These are phyloP conservation scores for Debaryomyces robertsiae DNA, from an alignment of 1,139 yeast genomes.

Conservation along the genomic window DNA sequence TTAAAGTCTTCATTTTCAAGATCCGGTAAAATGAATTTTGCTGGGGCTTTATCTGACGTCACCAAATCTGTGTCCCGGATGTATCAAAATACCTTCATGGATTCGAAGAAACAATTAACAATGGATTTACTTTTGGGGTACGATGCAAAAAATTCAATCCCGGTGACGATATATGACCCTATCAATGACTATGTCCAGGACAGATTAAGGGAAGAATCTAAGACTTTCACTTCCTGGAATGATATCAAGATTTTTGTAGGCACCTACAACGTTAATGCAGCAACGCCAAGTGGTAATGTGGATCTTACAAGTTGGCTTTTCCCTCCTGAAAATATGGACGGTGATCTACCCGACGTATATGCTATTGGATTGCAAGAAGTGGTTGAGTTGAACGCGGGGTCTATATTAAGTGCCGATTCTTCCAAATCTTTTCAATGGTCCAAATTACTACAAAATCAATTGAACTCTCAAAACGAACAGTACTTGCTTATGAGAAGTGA, in stretches of 20 bases:
- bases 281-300: conserved; percentile 45
- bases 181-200: conserved; percentile 76
- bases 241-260: conserved; percentile 74
- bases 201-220: conserved; percentile 52
- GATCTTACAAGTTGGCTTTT: conserved; percentile 82
- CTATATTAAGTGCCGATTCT: conserved; percentile 70
- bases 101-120: conserved; percentile 82
- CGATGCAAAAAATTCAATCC: conserved; percentile 62
- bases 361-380: conserved; percentile 93
- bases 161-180: conserved; percentile 84
- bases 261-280: conserved; percentile 87
- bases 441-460: conserved; percentile 53
- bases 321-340: conserved; percentile 59
- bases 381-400: conserved; percentile 86
- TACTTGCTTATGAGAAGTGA: conserved; percentile 46
- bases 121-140: conserved; percentile 87
- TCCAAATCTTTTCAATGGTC: conserved; percentile 70
- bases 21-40: conserved; percentile 92
- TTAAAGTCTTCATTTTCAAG: conserved; percentile 91
- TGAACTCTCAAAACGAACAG: conserved; percentile 45
- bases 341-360: conserved; percentile 62
- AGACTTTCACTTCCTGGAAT: conserved; percentile 62
- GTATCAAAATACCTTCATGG: conserved; percentile 95
- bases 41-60: conserved; percentile 95
- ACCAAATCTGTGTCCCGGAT: conserved; percentile 93